Evolutionary conservation across 208 protist species (phyloP), one percentile per base, ranked within the genome.

Genomic region (Leptomonas seymouri): DNA sequence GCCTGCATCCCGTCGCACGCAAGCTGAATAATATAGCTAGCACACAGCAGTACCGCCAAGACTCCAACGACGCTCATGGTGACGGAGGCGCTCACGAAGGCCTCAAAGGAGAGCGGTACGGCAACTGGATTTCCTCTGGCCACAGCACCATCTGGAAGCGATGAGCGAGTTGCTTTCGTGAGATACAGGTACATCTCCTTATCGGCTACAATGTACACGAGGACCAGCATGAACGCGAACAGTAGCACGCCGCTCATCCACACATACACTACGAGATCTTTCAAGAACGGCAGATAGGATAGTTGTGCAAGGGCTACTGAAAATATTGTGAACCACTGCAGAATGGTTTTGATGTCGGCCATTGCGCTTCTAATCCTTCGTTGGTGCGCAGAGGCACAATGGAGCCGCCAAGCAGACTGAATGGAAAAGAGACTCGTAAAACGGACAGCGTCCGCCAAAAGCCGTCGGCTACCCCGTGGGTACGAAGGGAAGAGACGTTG

Each of bases 11-110:
- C 59, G 27, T 71, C 45, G 20, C 27, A 65, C 16, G 45, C 49
- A 9, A 57, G 30, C 41, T 68, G 31, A 6, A 81, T 31, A 16
- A 78, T 34, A 53, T 74, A 80, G 30, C 66, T 64, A 48, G 39
- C 64, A 51, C 62, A 63, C 36, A 80, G 45, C 28, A 85, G 59
- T 59, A 81, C 31, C 60, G 80, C 74, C 67, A 75, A 12, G 20
- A 46, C 44, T 9, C 44, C 46, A 15, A 82, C 54, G 0, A 71
- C 57, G 27, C 58, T 74, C 76, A 73, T 65, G 1, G 68, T 82
- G 14, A 77, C 48, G 12, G 69, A 72, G 20, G 70, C 76, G 7
- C 58, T 67, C 23, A 54, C 55, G 39, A 82, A 82, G 16, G 60
- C 55, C 39, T 74, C 75, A 21, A 71, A 80, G 28, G 74, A 67